phyloP scores from a whole-genome alignment of 2,329 filamentous ascomycete species.

The Trichoderma cornu-damae region DNA sequence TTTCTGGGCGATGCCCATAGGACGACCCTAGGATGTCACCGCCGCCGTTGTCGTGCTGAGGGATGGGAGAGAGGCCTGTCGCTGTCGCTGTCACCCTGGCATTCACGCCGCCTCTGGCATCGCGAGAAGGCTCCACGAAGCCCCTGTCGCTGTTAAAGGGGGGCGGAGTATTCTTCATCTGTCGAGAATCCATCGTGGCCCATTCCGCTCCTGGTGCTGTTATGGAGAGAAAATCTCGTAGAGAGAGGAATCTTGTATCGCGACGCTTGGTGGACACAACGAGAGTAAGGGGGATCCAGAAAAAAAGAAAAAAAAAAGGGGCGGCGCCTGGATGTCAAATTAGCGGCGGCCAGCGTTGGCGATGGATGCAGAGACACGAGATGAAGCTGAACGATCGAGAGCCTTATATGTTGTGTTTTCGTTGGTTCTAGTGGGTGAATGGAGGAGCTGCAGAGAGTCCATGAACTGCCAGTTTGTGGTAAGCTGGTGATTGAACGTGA shows the following conservation, averaged over 20 bases:
- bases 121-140: background rate
- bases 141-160: background rate
- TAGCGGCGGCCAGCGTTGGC: background rate
- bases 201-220: background rate
- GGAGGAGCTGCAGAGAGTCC: background rate
- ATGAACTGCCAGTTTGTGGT: background rate
- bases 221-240: background rate
- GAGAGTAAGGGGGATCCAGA: background rate
- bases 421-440: background rate
- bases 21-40: background rate
- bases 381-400: background rate
- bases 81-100: background rate
- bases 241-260: background rate
- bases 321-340: background rate
- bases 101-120: background rate
- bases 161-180: background rate
- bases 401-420: background rate
- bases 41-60: background rate
- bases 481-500: background rate
- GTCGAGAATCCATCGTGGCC: background rate
- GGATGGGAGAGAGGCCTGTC: background rate
- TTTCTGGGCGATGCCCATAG: background rate
- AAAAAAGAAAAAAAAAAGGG: too few species aligned
- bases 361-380: background rate
- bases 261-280: background rate